Conservation (phyloP, 306 rosid species). For the Citrullus mucosospermus region DNA sequence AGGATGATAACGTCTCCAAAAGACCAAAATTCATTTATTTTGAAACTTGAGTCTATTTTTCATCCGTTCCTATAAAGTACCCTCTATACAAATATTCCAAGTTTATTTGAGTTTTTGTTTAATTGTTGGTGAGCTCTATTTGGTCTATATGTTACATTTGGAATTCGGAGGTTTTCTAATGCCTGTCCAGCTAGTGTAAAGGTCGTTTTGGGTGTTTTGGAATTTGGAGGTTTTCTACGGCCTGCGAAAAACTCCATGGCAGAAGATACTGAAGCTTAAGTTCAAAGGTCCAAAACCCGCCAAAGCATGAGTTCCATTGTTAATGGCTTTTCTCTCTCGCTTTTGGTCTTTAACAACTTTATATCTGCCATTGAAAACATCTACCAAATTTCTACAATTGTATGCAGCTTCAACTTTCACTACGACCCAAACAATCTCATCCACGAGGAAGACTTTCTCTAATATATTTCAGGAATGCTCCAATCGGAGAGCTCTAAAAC, state of each 20-base stretch:
- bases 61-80: too few relatives aligned
- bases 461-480: slow-evolving; percentile 69
- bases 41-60: too few relatives aligned
- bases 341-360: slow-evolving; percentile 7
- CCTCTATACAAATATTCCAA: too few relatives aligned
- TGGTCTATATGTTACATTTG: too few relatives aligned
- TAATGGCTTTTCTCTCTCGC: slow-evolving; percentile 15
- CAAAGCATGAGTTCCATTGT: not conserved
- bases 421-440: slow-evolving; percentile 19
- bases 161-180: too few relatives aligned
- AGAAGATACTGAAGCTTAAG: not conserved
- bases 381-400: not conserved
- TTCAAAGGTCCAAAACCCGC: not conserved
- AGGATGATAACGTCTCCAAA: too few relatives aligned
- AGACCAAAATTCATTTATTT: too few relatives aligned
- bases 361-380: slow-evolving; percentile 3
- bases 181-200: too few relatives aligned
- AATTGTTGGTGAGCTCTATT: too few relatives aligned
- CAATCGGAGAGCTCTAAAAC: slow-evolving; percentile 26
- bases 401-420: slow-evolving; percentile 21
- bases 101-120: too few relatives aligned
- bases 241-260: not conserved
- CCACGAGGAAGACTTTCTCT: slow-evolving; percentile 47
- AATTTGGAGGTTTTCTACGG: too few relatives aligned
- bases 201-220: too few relatives aligned